Evolutionary conservation across 2,329 filamentous ascomycete species (phyloP).

Genomic region (Sclerotinia minor): DNA sequence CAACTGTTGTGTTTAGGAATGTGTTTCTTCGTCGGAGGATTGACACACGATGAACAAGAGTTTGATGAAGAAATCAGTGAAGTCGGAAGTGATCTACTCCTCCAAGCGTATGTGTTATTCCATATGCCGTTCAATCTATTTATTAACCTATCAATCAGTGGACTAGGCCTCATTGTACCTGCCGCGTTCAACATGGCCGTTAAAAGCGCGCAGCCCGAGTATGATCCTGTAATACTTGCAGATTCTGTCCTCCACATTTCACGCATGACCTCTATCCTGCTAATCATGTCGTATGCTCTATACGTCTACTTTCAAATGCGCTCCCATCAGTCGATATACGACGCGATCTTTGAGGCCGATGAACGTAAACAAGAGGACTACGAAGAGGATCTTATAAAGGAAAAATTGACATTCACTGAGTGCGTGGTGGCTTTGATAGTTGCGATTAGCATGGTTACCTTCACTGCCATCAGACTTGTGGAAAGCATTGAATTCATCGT

Average conservation of each 20-base stretch:
- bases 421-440: conserved; percentile 64
- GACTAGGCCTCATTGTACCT: conserved; percentile 49
- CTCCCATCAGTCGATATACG: conserved; percentile 75
- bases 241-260: conserved; percentile 64
- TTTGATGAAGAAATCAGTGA: conserved; percentile 78
- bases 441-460: conserved; percentile 66
- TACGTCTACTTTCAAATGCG: conserved; percentile 72
- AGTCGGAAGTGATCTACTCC: conserved; percentile 71
- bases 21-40: conserved; percentile 76
- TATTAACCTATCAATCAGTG: conserved; percentile 40
- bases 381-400: conserved; percentile 58
- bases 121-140: not conserved
- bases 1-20: conserved; percentile 76
- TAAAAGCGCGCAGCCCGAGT: conserved; percentile 30
- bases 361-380: conserved; percentile 67
- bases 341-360: conserved; percentile 69
- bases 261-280: conserved; percentile 67
- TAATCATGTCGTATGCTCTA: conserved; percentile 67
- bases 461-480: conserved; percentile 74
- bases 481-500: conserved; percentile 67
- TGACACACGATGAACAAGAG: conserved; percentile 64
- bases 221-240: conserved; percentile 46
- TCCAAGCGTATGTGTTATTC: conserved; percentile 66
- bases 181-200: conserved; percentile 51
- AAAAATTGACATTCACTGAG: conserved; percentile 74